Evolutionary conservation across 1,139 yeast species (phyloP), one percentile per base, ranked within the genome.

Genomic region (Pneumocystis wakefieldiae): DNA sequence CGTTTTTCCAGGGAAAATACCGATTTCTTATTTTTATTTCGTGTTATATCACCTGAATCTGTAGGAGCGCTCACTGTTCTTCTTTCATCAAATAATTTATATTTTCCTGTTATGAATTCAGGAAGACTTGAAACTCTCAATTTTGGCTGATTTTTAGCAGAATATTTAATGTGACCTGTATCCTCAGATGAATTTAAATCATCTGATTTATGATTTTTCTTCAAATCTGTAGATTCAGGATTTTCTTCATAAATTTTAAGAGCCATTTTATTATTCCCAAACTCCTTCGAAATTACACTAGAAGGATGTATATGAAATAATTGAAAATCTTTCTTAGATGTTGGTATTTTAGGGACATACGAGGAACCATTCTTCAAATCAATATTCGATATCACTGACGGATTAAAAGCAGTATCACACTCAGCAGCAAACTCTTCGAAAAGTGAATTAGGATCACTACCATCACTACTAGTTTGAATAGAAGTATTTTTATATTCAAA

Each of bases 371-470:
- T 48, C 15, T 12, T 48, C 32, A 14, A 19, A 3, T 48, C 55
- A 48, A 19, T 24, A 24, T 48, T 29, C 32, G 12, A 38, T 8
- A 57, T 15, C n/a, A 42, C 39, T 6, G 62, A 39, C 0, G 57
- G 55, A 57, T 62, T 62, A 63, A 64, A 64, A 24, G 66, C 66
- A 5, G 57, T 28, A 14, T 64, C 66, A 36, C 62, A 55, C 38
- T 61, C 59, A 17, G 60, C 63, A 24, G 63, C 66, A 55, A 64
- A 64, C 17, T 64, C 66, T 12, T 64, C 65, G 24, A 48, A 48
- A 24, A 48, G 14, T 8, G 55, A 48, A 24, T 10, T 19, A 24
- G 32, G 32, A 8, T 24, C 28, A 48, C 32, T 10, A 12, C 32
- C 2, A 24, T 24, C 15, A 24, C 32, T 19, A 24, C n/a, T 7